Evolutionary conservation across 257 asterid species (phyloP).

Genomic region (Solanum chaucha): DNA sequence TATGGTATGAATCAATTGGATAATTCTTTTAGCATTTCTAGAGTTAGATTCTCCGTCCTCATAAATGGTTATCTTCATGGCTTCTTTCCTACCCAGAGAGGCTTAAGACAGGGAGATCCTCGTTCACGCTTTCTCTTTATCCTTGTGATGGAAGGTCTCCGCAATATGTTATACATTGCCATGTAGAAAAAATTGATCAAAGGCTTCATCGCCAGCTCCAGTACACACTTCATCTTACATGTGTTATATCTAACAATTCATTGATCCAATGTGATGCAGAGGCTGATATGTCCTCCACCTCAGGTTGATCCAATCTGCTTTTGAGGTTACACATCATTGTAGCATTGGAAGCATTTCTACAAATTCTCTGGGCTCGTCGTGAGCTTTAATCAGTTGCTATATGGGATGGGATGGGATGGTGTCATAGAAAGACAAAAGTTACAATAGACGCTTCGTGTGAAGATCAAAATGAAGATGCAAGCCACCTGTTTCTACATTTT

Average conservation of each 20-base stretch:
- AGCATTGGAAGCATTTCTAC: too few relatives aligned
- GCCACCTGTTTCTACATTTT: too few relatives aligned
- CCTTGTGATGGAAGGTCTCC: not conserved
- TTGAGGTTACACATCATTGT: not conserved
- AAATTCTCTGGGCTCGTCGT: not conserved
- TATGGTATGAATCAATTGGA: not conserved
- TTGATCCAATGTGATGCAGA: not conserved
- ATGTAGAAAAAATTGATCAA: not conserved
- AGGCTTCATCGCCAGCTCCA: not conserved
- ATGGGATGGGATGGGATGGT: too few relatives aligned
- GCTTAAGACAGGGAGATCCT: not conserved
- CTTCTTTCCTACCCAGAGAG: not conserved
- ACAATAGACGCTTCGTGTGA: too few relatives aligned
- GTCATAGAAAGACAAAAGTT: too few relatives aligned
- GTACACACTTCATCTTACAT: not conserved
- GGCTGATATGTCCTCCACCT: not conserved
- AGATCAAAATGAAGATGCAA: too few relatives aligned
- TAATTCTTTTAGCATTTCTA: not conserved
- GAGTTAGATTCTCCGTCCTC: not conserved
- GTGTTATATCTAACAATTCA: fast-evolving
- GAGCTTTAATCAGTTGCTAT: not conserved
- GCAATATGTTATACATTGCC: not conserved
- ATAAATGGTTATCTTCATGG: not conserved
- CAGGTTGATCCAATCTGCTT: too few relatives aligned
- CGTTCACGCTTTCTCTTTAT: not conserved